These are phyloP conservation scores for Yarrowia sp. DNA, from an alignment of 805 yeast genomes.

Conservation along the genomic window DNA sequence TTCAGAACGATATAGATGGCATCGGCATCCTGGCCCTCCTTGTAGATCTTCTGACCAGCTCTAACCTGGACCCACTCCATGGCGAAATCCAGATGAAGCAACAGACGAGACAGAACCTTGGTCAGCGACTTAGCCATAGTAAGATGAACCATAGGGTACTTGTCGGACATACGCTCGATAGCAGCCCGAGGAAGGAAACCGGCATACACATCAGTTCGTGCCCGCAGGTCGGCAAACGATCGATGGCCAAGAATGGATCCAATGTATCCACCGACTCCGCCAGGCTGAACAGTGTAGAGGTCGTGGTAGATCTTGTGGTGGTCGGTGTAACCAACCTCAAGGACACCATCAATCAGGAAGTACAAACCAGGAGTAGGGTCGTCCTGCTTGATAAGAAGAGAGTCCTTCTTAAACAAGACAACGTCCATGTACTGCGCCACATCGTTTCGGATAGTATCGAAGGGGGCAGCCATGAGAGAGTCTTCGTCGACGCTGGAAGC, in stretches of 20 bases:
- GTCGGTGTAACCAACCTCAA: slow-evolving; percentile 60
- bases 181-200: slow-evolving; percentile 67
- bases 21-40: slow-evolving; percentile 83
- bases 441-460: slow-evolving; percentile 31
- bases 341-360: slow-evolving; percentile 73
- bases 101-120: slow-evolving; percentile 60
- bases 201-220: slow-evolving; percentile 60
- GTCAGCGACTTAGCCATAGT: slow-evolving; percentile 74
- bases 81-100: slow-evolving; percentile 81
- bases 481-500: slow-evolving; percentile 25
- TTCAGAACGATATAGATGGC: slow-evolving; percentile 87
- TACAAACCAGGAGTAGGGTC: slow-evolving; percentile 70
- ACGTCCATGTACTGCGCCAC: slow-evolving; percentile 51
- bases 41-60: slow-evolving; percentile 79
- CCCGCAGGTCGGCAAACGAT: slow-evolving; percentile 69
- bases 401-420: slow-evolving; percentile 51
- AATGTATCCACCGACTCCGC: slow-evolving; percentile 85
- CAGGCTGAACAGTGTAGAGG: slow-evolving; percentile 62
- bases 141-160: slow-evolving; percentile 69
- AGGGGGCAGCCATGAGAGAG: slow-evolving; percentile 36
- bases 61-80: slow-evolving; percentile 90
- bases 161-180: slow-evolving; percentile 66
- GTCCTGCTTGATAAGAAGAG: slow-evolving; percentile 60
- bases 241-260: slow-evolving; percentile 76
- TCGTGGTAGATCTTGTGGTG: slow-evolving; percentile 31